phyloP scores from a whole-genome alignment of 2,329 filamentous ascomycete genomes.

The Clonostachys rhizophaga region DNA sequence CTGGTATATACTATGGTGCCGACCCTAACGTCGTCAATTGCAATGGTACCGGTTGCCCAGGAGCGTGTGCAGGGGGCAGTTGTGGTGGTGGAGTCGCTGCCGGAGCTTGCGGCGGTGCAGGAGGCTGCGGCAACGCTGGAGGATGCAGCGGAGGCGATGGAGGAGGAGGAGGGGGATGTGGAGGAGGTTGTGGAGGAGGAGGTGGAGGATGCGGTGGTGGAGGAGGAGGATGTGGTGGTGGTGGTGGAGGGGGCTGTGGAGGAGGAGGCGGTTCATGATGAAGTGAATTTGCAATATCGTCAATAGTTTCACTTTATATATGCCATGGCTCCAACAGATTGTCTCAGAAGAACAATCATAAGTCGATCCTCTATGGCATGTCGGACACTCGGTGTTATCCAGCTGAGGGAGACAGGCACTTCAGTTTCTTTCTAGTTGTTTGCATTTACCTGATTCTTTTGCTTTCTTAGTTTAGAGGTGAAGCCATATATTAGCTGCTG shows the following conservation, averaged over 20 bases:
- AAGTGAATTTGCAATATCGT: background rate
- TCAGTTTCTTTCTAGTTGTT: no score
- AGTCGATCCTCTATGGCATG: no score
- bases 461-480: no score
- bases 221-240: slow-evolving; percentile 7
- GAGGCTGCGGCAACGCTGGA: slow-evolving; percentile 24
- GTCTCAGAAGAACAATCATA: no score
- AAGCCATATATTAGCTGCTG: no score
- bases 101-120: background rate
- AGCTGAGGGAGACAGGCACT: no score
- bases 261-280: slow-evolving; percentile 3
- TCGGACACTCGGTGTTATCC: no score
- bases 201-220: slow-evolving; percentile 9
- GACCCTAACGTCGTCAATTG: background rate
- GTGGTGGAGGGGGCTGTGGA: slow-evolving; percentile 6
- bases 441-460: no score
- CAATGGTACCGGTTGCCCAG: background rate
- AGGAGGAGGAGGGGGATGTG: slow-evolving; percentile 8
- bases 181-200: slow-evolving; percentile 6
- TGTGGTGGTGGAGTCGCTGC: background rate
- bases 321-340: no score
- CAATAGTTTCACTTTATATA: no score
- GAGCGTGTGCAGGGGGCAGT: background rate
- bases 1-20: background rate
- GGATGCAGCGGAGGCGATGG: slow-evolving; percentile 24